A percentile compares a stretch with the other conserved stretches of the same genome.
Conservation (phyloP, 2,329 filamentous ascomycete species). For the Ascochyta koolunga region DNA sequence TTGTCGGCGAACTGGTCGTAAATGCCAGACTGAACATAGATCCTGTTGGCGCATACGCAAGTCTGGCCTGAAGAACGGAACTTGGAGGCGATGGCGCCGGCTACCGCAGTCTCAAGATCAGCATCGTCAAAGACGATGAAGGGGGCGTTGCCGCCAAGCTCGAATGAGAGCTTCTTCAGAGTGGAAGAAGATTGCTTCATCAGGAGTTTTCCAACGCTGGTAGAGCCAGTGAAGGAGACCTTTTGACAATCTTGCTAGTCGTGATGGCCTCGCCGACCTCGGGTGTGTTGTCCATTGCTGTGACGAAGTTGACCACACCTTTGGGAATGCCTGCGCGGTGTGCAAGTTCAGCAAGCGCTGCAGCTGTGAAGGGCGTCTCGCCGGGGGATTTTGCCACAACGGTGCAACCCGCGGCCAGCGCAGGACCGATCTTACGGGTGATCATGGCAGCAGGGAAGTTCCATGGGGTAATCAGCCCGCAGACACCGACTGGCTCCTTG, state of each 20-base stretch:
- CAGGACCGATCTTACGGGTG: constrained; percentile 62
- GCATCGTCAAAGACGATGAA: constrained; percentile 98
- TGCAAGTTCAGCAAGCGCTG: constrained; percentile 85
- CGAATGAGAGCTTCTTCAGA: constrained; percentile 85
- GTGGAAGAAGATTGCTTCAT: constrained; percentile 89
- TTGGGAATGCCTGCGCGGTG: constrained; percentile 86
- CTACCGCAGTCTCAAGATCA: constrained; percentile 82
- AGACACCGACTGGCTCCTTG: constrained; percentile 85
- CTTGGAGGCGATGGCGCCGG: constrained; percentile 83
- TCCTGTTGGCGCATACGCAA: constrained; percentile 79
- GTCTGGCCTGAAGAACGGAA: constrained; percentile 96
- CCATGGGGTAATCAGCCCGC: constrained; percentile 85
- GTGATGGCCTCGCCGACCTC: constrained; percentile 80
- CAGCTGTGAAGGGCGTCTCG: constrained; percentile 89
- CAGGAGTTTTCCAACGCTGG: constrained; percentile 71
- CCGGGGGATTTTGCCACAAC: constrained; percentile 89
- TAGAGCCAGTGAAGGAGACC: constrained; percentile 88
- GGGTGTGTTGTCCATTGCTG: constrained; percentile 77
- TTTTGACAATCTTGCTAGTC: constrained; percentile 80
- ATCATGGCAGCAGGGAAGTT: constrained; percentile 70
- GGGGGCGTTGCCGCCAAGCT: constrained; percentile 92
- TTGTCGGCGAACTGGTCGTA: constrained; percentile 75
- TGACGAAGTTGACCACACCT: constrained; percentile 90
- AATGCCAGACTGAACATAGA: constrained; percentile 78
- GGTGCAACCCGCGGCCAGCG: constrained; percentile 92